These are phyloP conservation scores for Hymenoscyphus fructigenus DNA, from an alignment of 2,329 filamentous ascomycete species.

Conservation along the genomic window DNA sequence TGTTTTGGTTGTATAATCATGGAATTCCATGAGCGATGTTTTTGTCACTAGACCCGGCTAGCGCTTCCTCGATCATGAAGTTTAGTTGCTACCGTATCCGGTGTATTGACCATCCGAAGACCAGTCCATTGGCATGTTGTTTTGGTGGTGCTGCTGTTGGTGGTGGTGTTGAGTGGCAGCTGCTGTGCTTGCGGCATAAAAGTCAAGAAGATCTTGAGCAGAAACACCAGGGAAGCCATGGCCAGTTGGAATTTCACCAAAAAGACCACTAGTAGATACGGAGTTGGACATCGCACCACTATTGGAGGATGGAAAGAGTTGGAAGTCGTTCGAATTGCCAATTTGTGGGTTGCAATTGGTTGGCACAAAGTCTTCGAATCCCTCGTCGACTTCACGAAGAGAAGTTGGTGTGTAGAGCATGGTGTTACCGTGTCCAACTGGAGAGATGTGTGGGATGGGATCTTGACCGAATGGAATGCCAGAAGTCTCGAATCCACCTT, in stretches of 20 bases:
- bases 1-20: constrained; percentile 18
- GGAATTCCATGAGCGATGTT: constrained; percentile 14
- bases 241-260: constrained; percentile 31
- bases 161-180: constrained; percentile 21
- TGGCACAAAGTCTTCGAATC: constrained; percentile 32
- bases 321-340: constrained; percentile 29
- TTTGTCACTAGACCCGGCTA: constrained; percentile 27
- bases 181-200: constrained; percentile 31
- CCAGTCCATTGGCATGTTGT: constrained; percentile 29
- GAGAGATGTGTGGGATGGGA: constrained; percentile 60
- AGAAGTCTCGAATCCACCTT: constrained; percentile 30
- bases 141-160: constrained; percentile 11
- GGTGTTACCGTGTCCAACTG: constrained; percentile 64
- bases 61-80: constrained; percentile 11
- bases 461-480: constrained; percentile 32
- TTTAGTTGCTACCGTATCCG: constrained; percentile 28
- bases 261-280: constrained; percentile 29
- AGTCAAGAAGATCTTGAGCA: constrained; percentile 32
- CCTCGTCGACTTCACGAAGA: constrained; percentile 60
- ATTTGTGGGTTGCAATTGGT: constrained; percentile 23
- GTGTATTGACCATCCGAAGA: constrained; percentile 28
- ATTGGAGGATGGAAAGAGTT: constrained; percentile 32
- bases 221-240: constrained; percentile 25
- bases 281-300: constrained; percentile 26
- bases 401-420: constrained; percentile 70